A percentile compares a stretch with the other conserved stretches of the same genome.
Conservation (phyloP, 169 alveolate species). For the Plasmodium coatneyi region DNA sequence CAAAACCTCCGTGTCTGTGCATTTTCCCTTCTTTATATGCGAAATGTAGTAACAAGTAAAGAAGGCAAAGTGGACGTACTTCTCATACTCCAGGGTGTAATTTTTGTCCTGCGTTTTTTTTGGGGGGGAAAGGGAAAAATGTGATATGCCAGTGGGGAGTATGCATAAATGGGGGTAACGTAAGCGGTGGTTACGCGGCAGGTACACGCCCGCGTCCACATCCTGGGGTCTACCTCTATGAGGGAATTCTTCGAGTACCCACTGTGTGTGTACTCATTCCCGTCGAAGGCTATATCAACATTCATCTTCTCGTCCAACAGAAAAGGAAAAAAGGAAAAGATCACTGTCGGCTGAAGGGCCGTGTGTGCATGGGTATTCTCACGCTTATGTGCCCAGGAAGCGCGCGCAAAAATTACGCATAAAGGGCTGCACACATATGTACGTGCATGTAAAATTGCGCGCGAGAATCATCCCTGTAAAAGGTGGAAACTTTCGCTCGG, state of each 20-base stretch:
- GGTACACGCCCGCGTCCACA: neutral
- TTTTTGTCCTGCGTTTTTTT: conserved; percentile 43
- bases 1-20: conserved; percentile 64
- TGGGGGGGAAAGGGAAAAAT: neutral
- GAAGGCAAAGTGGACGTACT: conserved; percentile 72
- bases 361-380: neutral
- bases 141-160: neutral
- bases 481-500: neutral
- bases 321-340: neutral
- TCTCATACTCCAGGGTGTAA: conserved; percentile 69
- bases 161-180: neutral
- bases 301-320: conserved; percentile 25
- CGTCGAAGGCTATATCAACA: conserved; percentile 64
- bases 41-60: conserved; percentile 60
- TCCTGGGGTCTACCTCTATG: conserved; percentile 33
- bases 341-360: neutral
- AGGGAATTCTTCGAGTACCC: conserved; percentile 74
- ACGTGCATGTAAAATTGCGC: neutral
- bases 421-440: neutral
- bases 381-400: neutral
- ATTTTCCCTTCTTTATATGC: conserved; percentile 44
- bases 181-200: neutral
- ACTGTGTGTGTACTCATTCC: conserved; percentile 74
- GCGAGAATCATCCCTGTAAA: neutral
- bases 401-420: neutral